Percentiles rank a stretch among this genome's conserved stretches.
Evolutionary conservation across 148 eudicot genomes (phyloP).

Genomic region (Chenopodium album): DNA sequence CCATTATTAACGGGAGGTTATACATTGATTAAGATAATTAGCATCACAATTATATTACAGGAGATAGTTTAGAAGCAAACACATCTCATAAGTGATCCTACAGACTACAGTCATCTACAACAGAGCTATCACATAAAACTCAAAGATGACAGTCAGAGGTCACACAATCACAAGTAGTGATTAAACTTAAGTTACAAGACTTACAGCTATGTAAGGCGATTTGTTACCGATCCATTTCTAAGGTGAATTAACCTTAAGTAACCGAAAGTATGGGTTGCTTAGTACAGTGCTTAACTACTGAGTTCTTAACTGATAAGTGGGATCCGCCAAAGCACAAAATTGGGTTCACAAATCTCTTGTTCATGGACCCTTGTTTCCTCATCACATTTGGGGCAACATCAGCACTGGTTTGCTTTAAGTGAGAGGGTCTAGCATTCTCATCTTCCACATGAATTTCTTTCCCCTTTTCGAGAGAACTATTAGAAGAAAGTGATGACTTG

Average conservation of each 20-base stretch:
- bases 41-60: conserved; percentile 15
- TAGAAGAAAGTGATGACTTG: conserved; percentile 55
- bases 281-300: conserved; percentile 19
- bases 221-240: background rate
- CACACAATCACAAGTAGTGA: conserved; percentile 31
- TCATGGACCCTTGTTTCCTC: conserved; percentile 34
- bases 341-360: conserved; percentile 44
- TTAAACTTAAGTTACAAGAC: conserved; percentile 12
- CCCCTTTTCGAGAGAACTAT: conserved; percentile 48
- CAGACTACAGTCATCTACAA: conserved; percentile 21
- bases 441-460: conserved; percentile 39
- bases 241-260: background rate
- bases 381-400: conserved; percentile 26
- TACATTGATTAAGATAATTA: background rate
- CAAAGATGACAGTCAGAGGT: background rate
- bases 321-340: conserved; percentile 65
- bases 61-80: conserved; percentile 14
- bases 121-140: conserved; percentile 15
- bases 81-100: background rate
- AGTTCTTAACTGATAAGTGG: conserved; percentile 20
- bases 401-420: conserved; percentile 27
- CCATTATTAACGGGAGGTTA: background rate
- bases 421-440: conserved; percentile 39
- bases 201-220: conserved; percentile 3
- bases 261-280: conserved; percentile 19